These are phyloP conservation scores for Hippophae tibetana DNA, from an alignment of 306 rosid species.

Conservation along the genomic window DNA sequence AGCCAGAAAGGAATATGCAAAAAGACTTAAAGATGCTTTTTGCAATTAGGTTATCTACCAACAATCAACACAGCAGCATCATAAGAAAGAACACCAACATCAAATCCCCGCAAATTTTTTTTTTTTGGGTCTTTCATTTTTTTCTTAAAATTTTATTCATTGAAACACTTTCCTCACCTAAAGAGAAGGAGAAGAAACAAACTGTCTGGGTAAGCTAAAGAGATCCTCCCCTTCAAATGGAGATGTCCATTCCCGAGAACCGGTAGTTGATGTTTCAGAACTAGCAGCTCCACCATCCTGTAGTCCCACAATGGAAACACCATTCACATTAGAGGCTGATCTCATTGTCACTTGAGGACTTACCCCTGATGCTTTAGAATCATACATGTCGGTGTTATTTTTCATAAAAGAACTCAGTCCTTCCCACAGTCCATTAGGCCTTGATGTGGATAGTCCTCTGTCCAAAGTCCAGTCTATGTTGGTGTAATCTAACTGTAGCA, in stretches of 20 bases:
- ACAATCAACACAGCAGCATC: conserved; percentile 39
- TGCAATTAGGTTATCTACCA: conserved; percentile 37
- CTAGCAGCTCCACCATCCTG: conserved; percentile 61
- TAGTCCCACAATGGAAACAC: conserved; percentile 43
- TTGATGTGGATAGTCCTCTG: conserved; percentile 31
- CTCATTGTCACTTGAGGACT: conserved; percentile 49
- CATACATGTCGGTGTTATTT: conserved; percentile 39
- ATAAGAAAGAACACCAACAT: conserved; percentile 36
- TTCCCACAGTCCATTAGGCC: conserved; percentile 54
- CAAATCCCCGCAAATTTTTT: conserved; percentile 47
- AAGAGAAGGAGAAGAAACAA: conserved; percentile 91
- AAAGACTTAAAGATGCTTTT: conserved; percentile 22
- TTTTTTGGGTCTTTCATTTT: conserved; percentile 29
- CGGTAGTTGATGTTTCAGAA: conserved; percentile 44
- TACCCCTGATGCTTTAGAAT: conserved; percentile 47
- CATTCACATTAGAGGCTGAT: conserved; percentile 44
- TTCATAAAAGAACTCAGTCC: conserved; percentile 60
- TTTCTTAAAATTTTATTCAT: conserved; percentile 34
- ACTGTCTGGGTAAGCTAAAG: conserved; percentile 89
- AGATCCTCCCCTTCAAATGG: conserved; percentile 97
- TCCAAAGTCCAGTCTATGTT: conserved; percentile 90
- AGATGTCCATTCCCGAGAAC: conserved; percentile 84
- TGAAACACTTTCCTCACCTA: conserved; percentile 39
- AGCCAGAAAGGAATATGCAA: conserved; percentile 7
- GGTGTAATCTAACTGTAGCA: conserved; percentile 57